Evolutionary conservation across 2,329 filamentous ascomycete genomes (phyloP).

Genomic region (Teratosphaeria pseudoeucalypti): DNA sequence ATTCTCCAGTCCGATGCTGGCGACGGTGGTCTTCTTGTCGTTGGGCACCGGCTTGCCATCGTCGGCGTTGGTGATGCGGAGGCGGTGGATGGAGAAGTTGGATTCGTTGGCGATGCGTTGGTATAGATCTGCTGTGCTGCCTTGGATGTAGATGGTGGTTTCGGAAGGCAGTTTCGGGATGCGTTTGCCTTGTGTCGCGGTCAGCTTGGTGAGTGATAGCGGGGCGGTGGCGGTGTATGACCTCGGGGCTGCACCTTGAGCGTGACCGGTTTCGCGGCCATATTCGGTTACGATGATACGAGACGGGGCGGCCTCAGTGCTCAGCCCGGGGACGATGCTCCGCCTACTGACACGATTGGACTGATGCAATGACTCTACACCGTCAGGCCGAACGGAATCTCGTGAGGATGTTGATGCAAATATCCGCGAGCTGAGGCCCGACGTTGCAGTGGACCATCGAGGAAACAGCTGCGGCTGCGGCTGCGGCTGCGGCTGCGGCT

Average conservation of each 20-base stretch:
- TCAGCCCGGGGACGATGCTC: not conserved
- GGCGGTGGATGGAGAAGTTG: slow-evolving; percentile 46
- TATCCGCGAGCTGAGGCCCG: not conserved
- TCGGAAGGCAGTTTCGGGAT: slow-evolving; percentile 51
- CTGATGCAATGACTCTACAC: not conserved
- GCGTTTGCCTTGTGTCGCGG: slow-evolving; percentile 42
- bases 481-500: no score
- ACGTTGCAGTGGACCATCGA: not conserved
- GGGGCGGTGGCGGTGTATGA: slow-evolving; percentile 10
- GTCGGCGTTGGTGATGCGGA: slow-evolving; percentile 55
- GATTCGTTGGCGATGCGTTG: slow-evolving; percentile 44
- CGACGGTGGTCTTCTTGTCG: slow-evolving; percentile 40
- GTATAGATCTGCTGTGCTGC: slow-evolving; percentile 47
- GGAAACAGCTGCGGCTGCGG: not conserved
- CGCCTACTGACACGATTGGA: not conserved
- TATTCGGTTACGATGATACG: slow-evolving; percentile 5
- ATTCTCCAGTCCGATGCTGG: slow-evolving; percentile 47
- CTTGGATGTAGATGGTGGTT: slow-evolving; percentile 41
- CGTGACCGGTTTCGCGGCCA: slow-evolving; percentile 31
- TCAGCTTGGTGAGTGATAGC: not conserved
- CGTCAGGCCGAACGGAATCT: not conserved
- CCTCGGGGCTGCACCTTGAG: slow-evolving; percentile 35
- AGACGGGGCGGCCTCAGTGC: not conserved
- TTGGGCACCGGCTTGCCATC: slow-evolving; percentile 51
- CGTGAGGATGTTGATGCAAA: not conserved